Conservation (phyloP, 371 early-diverging fungal genomes). For the Mucor mucedo region DNA sequence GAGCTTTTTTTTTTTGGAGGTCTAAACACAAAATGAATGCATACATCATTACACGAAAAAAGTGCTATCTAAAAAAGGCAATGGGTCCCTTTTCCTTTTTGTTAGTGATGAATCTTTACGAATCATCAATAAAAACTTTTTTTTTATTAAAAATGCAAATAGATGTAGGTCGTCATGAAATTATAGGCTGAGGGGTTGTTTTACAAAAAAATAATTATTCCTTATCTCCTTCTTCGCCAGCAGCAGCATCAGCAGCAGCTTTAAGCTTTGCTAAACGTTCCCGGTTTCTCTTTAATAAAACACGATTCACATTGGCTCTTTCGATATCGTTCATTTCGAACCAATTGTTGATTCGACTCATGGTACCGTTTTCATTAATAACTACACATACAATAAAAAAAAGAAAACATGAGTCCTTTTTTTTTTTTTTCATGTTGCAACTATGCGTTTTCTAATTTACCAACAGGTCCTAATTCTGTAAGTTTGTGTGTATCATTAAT, state of each 20-base stretch:
- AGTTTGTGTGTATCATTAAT: slow-evolving; percentile 59
- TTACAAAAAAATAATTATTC: background rate
- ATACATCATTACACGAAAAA: too few species aligned
- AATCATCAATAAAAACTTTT: too few species aligned
- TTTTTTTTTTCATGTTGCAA: too few species aligned
- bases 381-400: slow-evolving; percentile 34
- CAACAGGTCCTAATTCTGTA: slow-evolving; percentile 60
- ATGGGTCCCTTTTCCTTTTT: too few species aligned
- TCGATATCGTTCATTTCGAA: slow-evolving; percentile 72
- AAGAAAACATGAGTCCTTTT: background rate
- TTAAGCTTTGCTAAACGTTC: slow-evolving; percentile 55
- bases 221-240: slow-evolving; percentile 8
- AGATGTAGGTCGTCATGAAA: too few species aligned
- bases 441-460: slow-evolving; percentile 24
- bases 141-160: too few species aligned
- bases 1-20: too few species aligned
- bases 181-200: too few species aligned
- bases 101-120: too few species aligned
- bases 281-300: slow-evolving; percentile 70
- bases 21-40: too few species aligned
- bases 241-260: slow-evolving; percentile 21
- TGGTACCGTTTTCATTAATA: slow-evolving; percentile 70
- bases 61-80: too few species aligned
- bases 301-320: slow-evolving; percentile 63
- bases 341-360: slow-evolving; percentile 79